phyloP scores from a whole-genome alignment of 2,329 filamentous ascomycete species.

The Ophiostoma sp. region DNA sequence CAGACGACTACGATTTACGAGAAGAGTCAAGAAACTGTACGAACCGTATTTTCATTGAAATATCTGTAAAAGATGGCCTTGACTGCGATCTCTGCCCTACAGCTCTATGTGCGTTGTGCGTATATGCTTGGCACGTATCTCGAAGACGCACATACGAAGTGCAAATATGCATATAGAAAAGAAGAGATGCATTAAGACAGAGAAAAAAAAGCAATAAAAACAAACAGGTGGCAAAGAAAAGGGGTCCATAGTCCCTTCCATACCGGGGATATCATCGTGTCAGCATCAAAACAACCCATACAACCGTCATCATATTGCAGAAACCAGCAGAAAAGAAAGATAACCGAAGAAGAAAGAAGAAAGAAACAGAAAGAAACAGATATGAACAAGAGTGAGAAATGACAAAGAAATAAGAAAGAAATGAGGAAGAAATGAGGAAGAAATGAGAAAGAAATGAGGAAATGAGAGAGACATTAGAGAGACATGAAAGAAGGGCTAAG shows the following conservation, averaged over 20 bases:
- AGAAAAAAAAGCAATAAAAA: not conserved
- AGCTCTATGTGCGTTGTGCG: not conserved
- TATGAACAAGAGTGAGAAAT: not conserved
- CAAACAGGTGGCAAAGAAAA: not conserved
- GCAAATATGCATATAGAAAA: not conserved
- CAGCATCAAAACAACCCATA: not conserved
- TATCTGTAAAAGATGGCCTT: not conserved
- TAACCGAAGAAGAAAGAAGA: not conserved
- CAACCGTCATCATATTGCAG: not conserved
- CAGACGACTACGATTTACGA: not conserved
- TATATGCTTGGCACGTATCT: not conserved
- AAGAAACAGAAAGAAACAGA: not conserved
- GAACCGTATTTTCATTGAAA: not conserved
- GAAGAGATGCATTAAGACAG: not conserved
- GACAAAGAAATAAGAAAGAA: not conserved
- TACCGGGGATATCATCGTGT: slow-evolving; percentile 9
- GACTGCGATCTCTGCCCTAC: not conserved
- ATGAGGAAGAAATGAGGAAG: not conserved
- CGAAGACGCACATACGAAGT: not conserved
- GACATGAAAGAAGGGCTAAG: too few species aligned
- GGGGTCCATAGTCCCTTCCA: not conserved
- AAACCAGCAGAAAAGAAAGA: not conserved
- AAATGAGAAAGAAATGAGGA: not conserved
- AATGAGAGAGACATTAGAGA: not conserved
- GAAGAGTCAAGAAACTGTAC: not conserved